Base-by-base conservation (phyloP, 495 filamentous ascomycete genomes). In the Parathielavia hyrcaniae region DNA sequence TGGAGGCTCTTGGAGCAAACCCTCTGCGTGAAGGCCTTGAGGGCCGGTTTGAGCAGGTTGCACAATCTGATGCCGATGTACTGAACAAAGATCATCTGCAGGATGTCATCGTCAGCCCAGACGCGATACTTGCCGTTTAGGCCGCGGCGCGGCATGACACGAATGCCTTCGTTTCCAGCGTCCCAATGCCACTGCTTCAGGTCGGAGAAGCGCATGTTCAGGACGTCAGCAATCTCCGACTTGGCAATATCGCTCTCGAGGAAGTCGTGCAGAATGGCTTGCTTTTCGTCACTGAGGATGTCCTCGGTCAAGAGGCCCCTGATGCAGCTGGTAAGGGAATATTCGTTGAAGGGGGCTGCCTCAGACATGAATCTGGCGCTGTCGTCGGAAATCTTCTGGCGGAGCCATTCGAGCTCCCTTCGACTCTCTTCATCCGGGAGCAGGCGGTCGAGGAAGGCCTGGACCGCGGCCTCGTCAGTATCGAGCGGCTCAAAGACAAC, bases 121-220 rank as follows among this genome's bases (percentile, higher is more conserved):
- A 88, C 75, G 0, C 81, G 77, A 58, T 86, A 87, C 61, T 85
- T 85, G 0, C 85, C 84, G 61, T 86, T 89, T 44, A 88, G 67
- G 36, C 86, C 82, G 7, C 77, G 79, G 16, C 84, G 79, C 66
- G 82, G 80, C 57, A 84, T 77, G 0, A 88, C 66, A 0, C 76
- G 76, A n/a, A 89, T 71, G 2, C 77, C 82, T 4, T 69, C 63
- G 4, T 61, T 45, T 1, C 67, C 71, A 2, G 69, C 63, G 12
- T 77, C 75, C 85, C 84, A 89, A 13, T 69, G 65, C 86, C 86
- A 89, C 36, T 69, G 75, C 13, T 81, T 74, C 16, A 88, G 61
- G 22, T 79, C 76, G 0, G 80, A 76, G 56, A 84, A 78, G 19
- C 83, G 74, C 81, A 88, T 85, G 65, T 86, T 88, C 45, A 89